Conservation (phyloP, 2,329 filamentous ascomycete genomes). For the Botrytis paeoniae region DNA sequence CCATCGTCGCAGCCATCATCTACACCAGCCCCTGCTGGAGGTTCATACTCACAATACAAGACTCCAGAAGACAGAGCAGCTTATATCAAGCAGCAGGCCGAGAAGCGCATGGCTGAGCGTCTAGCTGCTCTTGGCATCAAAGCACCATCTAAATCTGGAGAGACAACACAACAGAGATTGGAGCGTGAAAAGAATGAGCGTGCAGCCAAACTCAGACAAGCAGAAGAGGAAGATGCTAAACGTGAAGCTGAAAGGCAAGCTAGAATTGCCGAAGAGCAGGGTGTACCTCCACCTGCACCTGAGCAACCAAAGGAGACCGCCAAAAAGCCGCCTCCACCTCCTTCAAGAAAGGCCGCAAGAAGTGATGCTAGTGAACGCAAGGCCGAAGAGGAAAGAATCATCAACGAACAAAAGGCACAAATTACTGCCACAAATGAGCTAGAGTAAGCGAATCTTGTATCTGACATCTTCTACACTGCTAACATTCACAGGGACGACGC, state of each 20-base stretch:
- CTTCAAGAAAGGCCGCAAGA: slow-evolving; percentile 67
- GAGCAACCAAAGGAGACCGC: slow-evolving; percentile 40
- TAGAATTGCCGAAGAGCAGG: slow-evolving; percentile 38
- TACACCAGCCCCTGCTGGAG: slow-evolving; percentile 49
- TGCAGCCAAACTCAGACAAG: slow-evolving; percentile 81
- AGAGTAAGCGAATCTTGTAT: slow-evolving; percentile 64
- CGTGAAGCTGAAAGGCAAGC: slow-evolving; percentile 80
- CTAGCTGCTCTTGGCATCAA: slow-evolving; percentile 91
- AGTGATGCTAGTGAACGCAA: slow-evolving; percentile 58
- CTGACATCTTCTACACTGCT: slow-evolving; percentile 9
- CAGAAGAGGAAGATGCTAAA: slow-evolving; percentile 89
- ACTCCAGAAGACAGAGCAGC: slow-evolving; percentile 92
- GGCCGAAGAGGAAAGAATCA: slow-evolving; percentile 59
- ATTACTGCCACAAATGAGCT: slow-evolving; percentile 69
- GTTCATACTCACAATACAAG: slow-evolving; percentile 78
- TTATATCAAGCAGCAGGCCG: slow-evolving; percentile 95
- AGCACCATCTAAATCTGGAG: slow-evolving; percentile 72
- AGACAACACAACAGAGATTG: slow-evolving; percentile 77
- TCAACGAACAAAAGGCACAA: slow-evolving; percentile 73
- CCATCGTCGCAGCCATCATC: slow-evolving; percentile 48
- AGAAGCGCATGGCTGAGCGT: slow-evolving; percentile 94
- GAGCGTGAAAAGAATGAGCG: slow-evolving; percentile 87
- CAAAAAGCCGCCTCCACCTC: slow-evolving; percentile 76
- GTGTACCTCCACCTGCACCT: slow-evolving; percentile 33
- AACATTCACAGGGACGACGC: slow-evolving; percentile 62